Evolutionary conservation across 106 monocot species (phyloP), one percentile per base, ranked within the genome.

Genomic region (Phalaenopsis aphrodite): DNA sequence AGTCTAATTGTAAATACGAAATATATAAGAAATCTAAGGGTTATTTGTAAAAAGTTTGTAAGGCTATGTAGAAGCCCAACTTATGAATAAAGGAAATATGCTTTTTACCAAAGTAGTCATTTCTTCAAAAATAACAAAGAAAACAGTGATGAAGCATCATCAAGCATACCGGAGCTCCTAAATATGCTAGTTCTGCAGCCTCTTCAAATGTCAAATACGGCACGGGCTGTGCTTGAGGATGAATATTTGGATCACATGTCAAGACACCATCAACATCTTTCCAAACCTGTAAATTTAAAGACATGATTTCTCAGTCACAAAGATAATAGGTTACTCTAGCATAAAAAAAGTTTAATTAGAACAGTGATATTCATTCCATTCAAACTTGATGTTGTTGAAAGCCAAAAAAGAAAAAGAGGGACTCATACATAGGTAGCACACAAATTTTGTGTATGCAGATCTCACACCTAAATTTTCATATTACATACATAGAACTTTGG

Each of bases 241-340:
- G 82, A 75, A 94, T 98, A 84, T 92, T 88, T 68, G 97, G 97
- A 84, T 98, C 97, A 85, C 97, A 98, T 36, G 97, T 94, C 86
- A 98, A 84, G 69, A 98, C 90, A 84, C 97, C 97, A 87, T 98
- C 92, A 75, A 92, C 94, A 90, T 98, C 94, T 78, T 94, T 98
- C 97, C 97, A 98, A 15, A 98, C 88, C 96, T 96, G 78, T 78
- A 78, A 75, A 75, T 5, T 47, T 21, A 24, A 42, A 47, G 75
- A 42, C 1, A 75, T 19, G 46, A 47, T 16, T 46, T 48, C 75
- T 30, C 11, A 49, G 24, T 48, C 46, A 43, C 1, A 30, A 73
- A 1, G 39, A 73, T 73, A 68, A 68, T 64, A 68, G 30, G 36
- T 21, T 37, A 38, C 68, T 68, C 38, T 3, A 30, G 30, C 30